phyloP scores from a whole-genome alignment of 805 yeast species.

The Wickerhamomyces sydowiorum region DNA sequence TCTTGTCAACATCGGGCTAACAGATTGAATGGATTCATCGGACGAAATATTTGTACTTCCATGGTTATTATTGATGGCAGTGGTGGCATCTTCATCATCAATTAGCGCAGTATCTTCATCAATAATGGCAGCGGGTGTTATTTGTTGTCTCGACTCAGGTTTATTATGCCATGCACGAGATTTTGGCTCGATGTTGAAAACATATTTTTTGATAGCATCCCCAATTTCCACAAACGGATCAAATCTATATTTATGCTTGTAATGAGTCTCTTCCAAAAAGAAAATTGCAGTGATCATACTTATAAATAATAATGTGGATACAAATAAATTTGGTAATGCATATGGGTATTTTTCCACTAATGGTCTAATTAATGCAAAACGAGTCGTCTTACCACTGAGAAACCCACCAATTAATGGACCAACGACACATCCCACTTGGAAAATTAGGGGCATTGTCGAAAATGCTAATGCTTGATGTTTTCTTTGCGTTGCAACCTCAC shows the following conservation, averaged over 20 bases:
- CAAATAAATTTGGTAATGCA: conserved; percentile 46
- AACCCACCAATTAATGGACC: conserved; percentile 58
- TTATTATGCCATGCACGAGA: conserved; percentile 23
- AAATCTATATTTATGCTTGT: conserved; percentile 27
- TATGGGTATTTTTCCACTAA: conserved; percentile 39
- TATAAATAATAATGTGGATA: conserved; percentile 30
- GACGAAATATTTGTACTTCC: conserved; percentile 2
- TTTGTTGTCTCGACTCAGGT: neutral
- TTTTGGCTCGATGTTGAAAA: conserved; percentile 16
- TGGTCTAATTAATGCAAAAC: conserved; percentile 18
- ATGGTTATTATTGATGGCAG: neutral
- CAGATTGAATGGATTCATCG: conserved; percentile 21
- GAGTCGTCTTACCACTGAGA: conserved; percentile 33
- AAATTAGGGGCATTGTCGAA: conserved; percentile 53
- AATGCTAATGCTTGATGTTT: conserved; percentile 60
- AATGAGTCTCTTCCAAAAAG: conserved; percentile 51
- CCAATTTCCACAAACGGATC: conserved; percentile 44
- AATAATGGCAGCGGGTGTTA: neutral
- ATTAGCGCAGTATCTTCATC: conserved; percentile 13
- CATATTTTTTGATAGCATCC: conserved; percentile 22
- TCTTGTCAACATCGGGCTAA: conserved; percentile 23
- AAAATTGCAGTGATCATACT: conserved; percentile 36
- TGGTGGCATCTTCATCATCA: conserved; percentile 7
- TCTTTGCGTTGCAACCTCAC: conserved; percentile 52
- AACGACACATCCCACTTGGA: conserved; percentile 53